Evolutionary conservation across 768 basidiomycete genomes (phyloP), one percentile per base, ranked within the genome.

Genomic region (Tricholoma terreum): DNA sequence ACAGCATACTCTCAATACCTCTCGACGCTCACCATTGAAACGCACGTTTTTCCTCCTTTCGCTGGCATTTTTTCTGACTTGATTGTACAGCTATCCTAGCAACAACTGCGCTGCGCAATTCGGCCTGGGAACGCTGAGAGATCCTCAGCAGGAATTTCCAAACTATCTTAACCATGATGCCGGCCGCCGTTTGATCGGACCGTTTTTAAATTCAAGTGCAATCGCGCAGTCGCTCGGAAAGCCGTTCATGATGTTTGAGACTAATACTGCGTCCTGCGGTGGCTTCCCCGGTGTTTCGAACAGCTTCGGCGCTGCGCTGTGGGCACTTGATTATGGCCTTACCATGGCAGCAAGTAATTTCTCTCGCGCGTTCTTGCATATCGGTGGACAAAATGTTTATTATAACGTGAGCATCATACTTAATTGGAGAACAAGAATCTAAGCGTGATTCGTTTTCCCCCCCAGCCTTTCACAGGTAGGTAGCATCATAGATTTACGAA

Each of bases 201-300:
- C 74, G 10, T 92, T 89, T 68, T 61, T 84, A 14, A 77, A 74
- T 54, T 80, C 82, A 1, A 76, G 83, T 0, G 59, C 58, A 49
- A 75, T 75, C 15, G 82, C 83, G 0, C 73, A 75, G 54, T 66
- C 65, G 0, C 71, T 71, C 33, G 67, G 71, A 2, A 78, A 81
- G 60, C 76, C 77, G 17, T 68, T 87, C 33, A 62, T 86, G 52
- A 86, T 89, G 85, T 78, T 88, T 60, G 87, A 90, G 69, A 87
- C 84, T 11, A 88, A 88, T 63, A 83, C 84, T 0, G 86, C 84
- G 1, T 83, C 82, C 30, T 88, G 87, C 67, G 85, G 85, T 68
- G 86, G 86, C 24, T 87, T 87, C 64, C 67, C 79, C 4, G 87
- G 86, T 0, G 69, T 87, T 31, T 81, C 79, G 45, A 82, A 88